A percentile compares a stretch with the other conserved stretches of the same genome.
Evolutionary conservation across 1,139 yeast species (phyloP).

Genomic region (Kluyveromyces sp.): DNA sequence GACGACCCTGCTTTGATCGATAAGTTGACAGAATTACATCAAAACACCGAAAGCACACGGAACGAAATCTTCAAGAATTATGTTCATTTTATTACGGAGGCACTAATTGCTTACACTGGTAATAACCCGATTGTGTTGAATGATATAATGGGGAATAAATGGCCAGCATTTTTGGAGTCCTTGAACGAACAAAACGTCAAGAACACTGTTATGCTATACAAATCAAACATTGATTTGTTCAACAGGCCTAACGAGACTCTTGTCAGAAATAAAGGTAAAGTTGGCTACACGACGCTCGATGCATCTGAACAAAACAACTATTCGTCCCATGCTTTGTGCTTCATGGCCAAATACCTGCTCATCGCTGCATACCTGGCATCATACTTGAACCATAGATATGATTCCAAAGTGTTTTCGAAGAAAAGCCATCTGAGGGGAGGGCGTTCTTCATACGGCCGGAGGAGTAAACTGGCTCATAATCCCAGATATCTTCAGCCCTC

Average conservation of each 20-base stretch:
- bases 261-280: neutral
- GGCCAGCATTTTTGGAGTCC: slow-evolving; percentile 22
- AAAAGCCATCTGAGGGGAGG: slow-evolving; percentile 40
- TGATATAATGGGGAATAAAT: slow-evolving; percentile 29
- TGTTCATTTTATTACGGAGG: slow-evolving; percentile 26
- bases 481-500: slow-evolving; percentile 55
- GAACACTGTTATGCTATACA: slow-evolving; percentile 26
- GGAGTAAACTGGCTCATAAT: slow-evolving; percentile 44
- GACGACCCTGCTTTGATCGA: slow-evolving; percentile 11
- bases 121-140: slow-evolving; percentile 24
- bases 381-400: slow-evolving; percentile 55
- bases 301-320: slow-evolving; percentile 2
- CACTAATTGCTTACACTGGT: slow-evolving; percentile 31
- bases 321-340: slow-evolving; percentile 37
- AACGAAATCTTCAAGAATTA: slow-evolving; percentile 19
- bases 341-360: slow-evolving; percentile 52
- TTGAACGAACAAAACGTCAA: slow-evolving; percentile 19
- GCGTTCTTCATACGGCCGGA: slow-evolving; percentile 37
- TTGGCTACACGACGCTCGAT: slow-evolving; percentile 5
- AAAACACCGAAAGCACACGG: slow-evolving; percentile 3
- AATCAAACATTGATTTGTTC: slow-evolving; percentile 20
- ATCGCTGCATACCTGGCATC: slow-evolving; percentile 72
- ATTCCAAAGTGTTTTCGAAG: slow-evolving; percentile 55
- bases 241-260: slow-evolving; percentile 24
- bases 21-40: slow-evolving; percentile 8